A percentile compares a stretch with the other conserved stretches of the same genome.
Evolutionary conservation across 331 rosid genomes (phyloP).

Genomic region (Spiraea crenata): DNA sequence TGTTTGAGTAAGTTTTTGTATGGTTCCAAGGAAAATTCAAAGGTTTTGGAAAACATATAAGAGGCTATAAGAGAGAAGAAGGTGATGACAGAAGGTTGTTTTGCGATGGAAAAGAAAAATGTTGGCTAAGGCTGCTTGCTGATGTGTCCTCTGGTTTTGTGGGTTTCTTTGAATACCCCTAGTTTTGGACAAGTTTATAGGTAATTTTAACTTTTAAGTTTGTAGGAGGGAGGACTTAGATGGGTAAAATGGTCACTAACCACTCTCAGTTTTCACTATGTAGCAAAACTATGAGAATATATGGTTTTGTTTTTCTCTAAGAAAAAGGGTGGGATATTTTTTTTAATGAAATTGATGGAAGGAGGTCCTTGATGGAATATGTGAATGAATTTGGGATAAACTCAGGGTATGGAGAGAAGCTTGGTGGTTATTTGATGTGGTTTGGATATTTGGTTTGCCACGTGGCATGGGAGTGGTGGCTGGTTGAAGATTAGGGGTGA

Average conservation of each 20-base stretch:
- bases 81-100: conserved; percentile 36
- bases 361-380: conserved; percentile 13
- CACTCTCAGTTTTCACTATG: background rate
- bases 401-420: conserved; percentile 35
- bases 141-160: conserved; percentile 23
- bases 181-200: conserved; percentile 46
- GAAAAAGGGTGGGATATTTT: no score
- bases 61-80: conserved; percentile 30
- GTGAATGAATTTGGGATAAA: conserved; percentile 29
- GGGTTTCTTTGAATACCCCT: conserved; percentile 62
- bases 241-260: conserved; percentile 39
- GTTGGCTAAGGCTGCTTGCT: conserved; percentile 22
- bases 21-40: background rate
- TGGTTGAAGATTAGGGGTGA: conserved; percentile 71
- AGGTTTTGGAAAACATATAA: conserved; percentile 43
- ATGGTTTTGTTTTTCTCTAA: no score
- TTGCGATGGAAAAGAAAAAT: conserved; percentile 34
- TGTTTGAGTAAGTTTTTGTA: background rate
- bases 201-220: conserved; percentile 16
- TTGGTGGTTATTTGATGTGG: conserved; percentile 44
- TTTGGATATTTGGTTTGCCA: conserved; percentile 67
- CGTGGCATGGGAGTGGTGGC: conserved; percentile 63
- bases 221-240: conserved; percentile 5
- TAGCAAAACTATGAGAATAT: no score
- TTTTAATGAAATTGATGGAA: no score